These are phyloP conservation scores for Pyrus bretschneideri DNA, from an alignment of 306 rosid species.

Conservation along the genomic window DNA sequence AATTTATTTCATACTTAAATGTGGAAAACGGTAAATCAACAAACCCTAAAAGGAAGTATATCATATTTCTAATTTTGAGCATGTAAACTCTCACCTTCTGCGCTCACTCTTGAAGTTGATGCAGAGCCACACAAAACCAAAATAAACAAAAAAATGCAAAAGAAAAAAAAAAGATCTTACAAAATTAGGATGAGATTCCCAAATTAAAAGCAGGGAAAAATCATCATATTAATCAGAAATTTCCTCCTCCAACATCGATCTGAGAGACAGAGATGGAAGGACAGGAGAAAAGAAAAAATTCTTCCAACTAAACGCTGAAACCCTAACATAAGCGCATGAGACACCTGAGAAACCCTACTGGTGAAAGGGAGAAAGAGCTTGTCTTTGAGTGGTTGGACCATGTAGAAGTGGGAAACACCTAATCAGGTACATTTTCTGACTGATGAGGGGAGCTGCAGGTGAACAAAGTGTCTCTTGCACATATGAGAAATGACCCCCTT, in stretches of 20 bases:
- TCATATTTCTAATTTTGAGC: background rate
- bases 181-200: background rate
- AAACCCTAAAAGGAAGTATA: background rate
- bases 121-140: background rate
- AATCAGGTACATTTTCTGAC: conserved; percentile 4
- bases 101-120: background rate
- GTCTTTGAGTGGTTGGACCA: conserved; percentile 21
- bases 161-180: background rate
- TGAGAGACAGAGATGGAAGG: background rate
- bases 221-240: background rate
- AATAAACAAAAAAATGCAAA: background rate
- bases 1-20: background rate
- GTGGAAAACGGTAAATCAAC: background rate
- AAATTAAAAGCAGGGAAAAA: background rate
- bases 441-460: background rate
- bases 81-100: background rate
- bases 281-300: background rate
- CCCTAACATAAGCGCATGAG: conserved; percentile 1
- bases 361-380: background rate
- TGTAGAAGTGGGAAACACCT: conserved; percentile 15
- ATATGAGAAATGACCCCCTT: conserved; percentile 8
- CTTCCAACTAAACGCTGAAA: background rate
- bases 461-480: background rate
- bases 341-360: conserved; percentile 5
- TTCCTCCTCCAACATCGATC: background rate